Conservation (phyloP, 2,329 filamentous ascomycete species). For the Aplosporella prunicola region DNA sequence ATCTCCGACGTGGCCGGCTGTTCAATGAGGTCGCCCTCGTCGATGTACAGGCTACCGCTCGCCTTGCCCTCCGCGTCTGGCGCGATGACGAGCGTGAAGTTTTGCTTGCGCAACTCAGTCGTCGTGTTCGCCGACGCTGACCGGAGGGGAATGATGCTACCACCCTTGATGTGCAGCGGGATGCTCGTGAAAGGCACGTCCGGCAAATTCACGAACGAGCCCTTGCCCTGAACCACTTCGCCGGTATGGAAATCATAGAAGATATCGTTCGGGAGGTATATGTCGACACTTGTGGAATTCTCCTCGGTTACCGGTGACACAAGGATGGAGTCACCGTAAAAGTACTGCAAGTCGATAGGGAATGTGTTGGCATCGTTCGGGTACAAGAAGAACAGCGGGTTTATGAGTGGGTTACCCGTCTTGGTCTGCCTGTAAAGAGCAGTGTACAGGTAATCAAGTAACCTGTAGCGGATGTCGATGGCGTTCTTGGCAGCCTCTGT, state of each 20-base stretch:
- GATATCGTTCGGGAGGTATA: slow-evolving; percentile 48
- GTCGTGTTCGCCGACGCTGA: slow-evolving; percentile 49
- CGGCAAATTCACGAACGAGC: slow-evolving; percentile 33
- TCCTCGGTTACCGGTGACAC: slow-evolving; percentile 48
- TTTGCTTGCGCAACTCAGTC: slow-evolving; percentile 51
- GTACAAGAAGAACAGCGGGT: slow-evolving; percentile 65
- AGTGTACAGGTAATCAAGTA: slow-evolving; percentile 76
- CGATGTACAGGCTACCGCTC: slow-evolving; percentile 60
- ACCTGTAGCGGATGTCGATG: slow-evolving; percentile 62
- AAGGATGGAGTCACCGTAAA: slow-evolving; percentile 48
- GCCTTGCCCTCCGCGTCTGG: slow-evolving; percentile 54
- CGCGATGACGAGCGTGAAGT: slow-evolving; percentile 64
- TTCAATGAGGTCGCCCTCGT: slow-evolving; percentile 62
- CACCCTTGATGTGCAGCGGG: slow-evolving; percentile 59
- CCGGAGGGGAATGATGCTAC: slow-evolving; percentile 55
- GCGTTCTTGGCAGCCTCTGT: slow-evolving; percentile 56
- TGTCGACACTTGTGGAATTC: slow-evolving; percentile 42
- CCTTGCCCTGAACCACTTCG: slow-evolving; percentile 36
- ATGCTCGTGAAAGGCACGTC: slow-evolving; percentile 45
- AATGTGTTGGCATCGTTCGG: slow-evolving; percentile 47
- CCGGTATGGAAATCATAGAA: slow-evolving; percentile 55
- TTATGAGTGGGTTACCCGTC: slow-evolving; percentile 56
- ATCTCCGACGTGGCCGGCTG: slow-evolving; percentile 51
- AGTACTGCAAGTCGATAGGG: slow-evolving; percentile 46
- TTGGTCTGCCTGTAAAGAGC: slow-evolving; percentile 51